These are phyloP conservation scores for Paramecium caudatum DNA, from an alignment of 73 alveolate genomes.

Conservation along the genomic window DNA sequence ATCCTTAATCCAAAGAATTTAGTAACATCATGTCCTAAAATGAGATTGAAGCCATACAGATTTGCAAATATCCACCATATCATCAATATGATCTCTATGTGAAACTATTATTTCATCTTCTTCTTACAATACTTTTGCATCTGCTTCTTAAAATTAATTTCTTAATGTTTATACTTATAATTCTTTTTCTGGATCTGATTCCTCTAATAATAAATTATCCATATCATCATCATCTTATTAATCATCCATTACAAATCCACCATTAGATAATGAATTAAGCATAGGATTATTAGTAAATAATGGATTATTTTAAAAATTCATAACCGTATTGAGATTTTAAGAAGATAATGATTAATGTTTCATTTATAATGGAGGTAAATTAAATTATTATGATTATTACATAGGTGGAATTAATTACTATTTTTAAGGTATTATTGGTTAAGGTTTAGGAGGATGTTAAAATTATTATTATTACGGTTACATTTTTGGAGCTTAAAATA, in stretches of 20 bases:
- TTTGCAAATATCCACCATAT: slow-evolving; percentile 35
- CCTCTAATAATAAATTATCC: not conserved
- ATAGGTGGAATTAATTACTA: too few species aligned
- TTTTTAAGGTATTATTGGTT: not conserved
- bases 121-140: not conserved
- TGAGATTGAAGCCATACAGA: not conserved
- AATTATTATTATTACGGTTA: not conserved
- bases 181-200: not conserved
- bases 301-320: too few species aligned
- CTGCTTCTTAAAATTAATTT: slow-evolving; percentile 10
- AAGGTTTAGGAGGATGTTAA: not conserved
- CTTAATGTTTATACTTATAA: not conserved
- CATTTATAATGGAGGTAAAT: too few species aligned
- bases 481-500: not conserved
- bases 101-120: slow-evolving; percentile 44
- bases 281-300: too few species aligned
- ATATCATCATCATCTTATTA: slow-evolving; percentile 1
- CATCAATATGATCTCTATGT: slow-evolving; percentile 43
- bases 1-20: not conserved
- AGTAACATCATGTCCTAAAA: slow-evolving; percentile 27
- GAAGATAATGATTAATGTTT: not conserved
- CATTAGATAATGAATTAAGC: not conserved
- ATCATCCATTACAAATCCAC: not conserved
- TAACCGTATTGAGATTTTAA: not conserved
- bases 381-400: too few species aligned